Conservation (phyloP, 2,329 filamentous ascomycete genomes). For the Penicillium sp. region DNA sequence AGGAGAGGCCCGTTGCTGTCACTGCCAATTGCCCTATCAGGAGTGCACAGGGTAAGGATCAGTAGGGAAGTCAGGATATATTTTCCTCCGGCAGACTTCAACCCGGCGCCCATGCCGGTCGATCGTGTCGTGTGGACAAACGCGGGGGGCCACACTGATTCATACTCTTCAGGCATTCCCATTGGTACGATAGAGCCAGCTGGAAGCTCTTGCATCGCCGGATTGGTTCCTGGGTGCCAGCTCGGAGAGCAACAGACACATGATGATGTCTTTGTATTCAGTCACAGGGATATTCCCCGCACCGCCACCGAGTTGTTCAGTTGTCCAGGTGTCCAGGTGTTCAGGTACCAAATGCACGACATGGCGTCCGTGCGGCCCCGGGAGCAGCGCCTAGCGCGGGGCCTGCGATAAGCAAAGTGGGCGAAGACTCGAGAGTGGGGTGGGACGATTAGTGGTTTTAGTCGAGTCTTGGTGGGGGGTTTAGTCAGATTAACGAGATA, state of each 20-base stretch:
- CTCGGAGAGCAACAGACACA: background rate
- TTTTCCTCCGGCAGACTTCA: slow-evolving; percentile 1
- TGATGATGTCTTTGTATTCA: background rate
- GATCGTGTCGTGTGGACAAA: slow-evolving; percentile 6
- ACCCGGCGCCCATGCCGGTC: background rate
- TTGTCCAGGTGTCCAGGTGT: slow-evolving; percentile 2
- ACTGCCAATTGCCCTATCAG: background rate
- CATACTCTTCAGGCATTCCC: background rate
- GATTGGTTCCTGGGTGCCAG: background rate
- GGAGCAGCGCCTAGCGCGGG: slow-evolving; percentile 36
- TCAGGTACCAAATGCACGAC: slow-evolving; percentile 25
- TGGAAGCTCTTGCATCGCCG: background rate
- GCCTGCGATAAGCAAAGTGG: slow-evolving; percentile 39
- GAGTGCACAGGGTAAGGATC: background rate
- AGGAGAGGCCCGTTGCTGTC: background rate
- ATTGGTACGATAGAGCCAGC: background rate
- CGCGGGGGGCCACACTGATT: slow-evolving; percentile 8
- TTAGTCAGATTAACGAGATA: slow-evolving; percentile 26
- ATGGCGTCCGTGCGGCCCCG: slow-evolving; percentile 23
- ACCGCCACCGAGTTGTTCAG: background rate
- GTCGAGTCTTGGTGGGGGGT: background rate
- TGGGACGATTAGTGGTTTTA: slow-evolving; percentile 26
- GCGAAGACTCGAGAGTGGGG: background rate
- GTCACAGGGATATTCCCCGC: slow-evolving; percentile 9
- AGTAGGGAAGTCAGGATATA: background rate